Conservation (phyloP, 108 stramenopile species). For the Cyclotella atomus region DNA sequence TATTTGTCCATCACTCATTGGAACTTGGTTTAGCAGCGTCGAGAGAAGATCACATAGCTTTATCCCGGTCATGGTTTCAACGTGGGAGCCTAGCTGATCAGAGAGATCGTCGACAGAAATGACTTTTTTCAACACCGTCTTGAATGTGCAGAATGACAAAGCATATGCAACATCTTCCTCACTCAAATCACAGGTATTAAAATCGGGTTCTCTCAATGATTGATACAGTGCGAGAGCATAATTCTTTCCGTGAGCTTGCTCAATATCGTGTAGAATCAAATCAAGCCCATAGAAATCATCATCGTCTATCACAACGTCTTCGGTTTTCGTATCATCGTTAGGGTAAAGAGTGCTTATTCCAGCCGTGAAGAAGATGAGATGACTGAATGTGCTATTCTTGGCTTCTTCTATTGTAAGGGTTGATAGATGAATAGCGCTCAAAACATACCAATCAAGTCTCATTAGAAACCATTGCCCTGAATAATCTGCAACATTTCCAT, state of each 20-base stretch:
- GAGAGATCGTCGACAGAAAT: slow-evolving; percentile 36
- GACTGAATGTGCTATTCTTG: slow-evolving; percentile 32
- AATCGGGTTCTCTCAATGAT: slow-evolving; percentile 46
- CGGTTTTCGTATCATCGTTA: slow-evolving; percentile 58
- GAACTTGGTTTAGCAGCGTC: slow-evolving; percentile 54
- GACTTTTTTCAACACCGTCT: slow-evolving; percentile 18
- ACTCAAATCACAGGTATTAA: slow-evolving; percentile 13
- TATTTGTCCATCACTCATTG: slow-evolving; percentile 51
- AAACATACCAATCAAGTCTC: slow-evolving; percentile 63
- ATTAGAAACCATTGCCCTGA: slow-evolving; percentile 72
- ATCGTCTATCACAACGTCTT: slow-evolving; percentile 43
- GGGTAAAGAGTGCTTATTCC: slow-evolving; percentile 74
- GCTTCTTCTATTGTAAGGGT: slow-evolving; percentile 16
- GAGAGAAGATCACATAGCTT: slow-evolving; percentile 53
- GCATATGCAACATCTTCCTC: slow-evolving; percentile 26
- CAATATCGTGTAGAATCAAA: slow-evolving; percentile 56
- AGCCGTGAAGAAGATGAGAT: slow-evolving; percentile 69
- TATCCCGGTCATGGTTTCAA: slow-evolving; percentile 33
- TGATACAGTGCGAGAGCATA: slow-evolving; percentile 66
- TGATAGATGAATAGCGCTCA: slow-evolving; percentile 62
- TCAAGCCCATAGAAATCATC: slow-evolving; percentile 62
- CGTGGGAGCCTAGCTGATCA: slow-evolving; percentile 24
- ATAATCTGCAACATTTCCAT: slow-evolving; percentile 36
- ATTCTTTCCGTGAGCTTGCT: slow-evolving; percentile 53
- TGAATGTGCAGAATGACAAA: slow-evolving; percentile 25